Base-by-base conservation (phyloP, 1,284 basidiomycete genomes). In the Malassezia furfur region DNA sequence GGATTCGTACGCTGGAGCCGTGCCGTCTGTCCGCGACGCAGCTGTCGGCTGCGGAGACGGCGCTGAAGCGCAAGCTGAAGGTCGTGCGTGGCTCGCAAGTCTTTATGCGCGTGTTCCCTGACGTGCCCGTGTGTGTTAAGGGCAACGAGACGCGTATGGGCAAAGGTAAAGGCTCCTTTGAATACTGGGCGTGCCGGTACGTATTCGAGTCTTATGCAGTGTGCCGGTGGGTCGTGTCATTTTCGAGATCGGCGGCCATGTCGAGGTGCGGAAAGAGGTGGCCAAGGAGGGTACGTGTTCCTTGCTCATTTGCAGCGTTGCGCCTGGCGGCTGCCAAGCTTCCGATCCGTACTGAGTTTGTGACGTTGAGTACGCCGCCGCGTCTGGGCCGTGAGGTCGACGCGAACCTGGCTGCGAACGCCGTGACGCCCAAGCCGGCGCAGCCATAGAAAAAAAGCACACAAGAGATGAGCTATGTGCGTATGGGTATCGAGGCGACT, bases 101-200 rank as follows among this genome's bases (percentile, higher is more conserved):
- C 32, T 91, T 83, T 76, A 74, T 96, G 76, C 81, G 91, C 25
- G 85, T 96, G 25, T 98, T 96, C 78, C 93, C 93, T 3, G 90
- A 96, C 78, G 84, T 96, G 54, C 91, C 93, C 2, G 90, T 98
- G 55, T 96, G 91, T 78, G 85, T 96, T 55, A 96, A 98, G 83
- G 93, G 93, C 52, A 96, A 96, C 71, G 93, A 98, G 77, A 94
- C 91, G 7, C 87, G 94, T 82, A 98, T 98, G 94, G 93, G 93
- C 44, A 96, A 96, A 78, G 94, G 94, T 57, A 98, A 98, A 77
- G 94, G 94, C 45, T 83, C 86, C 0, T 98, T 96, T 69, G 93
- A 96, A 75, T 96, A 83, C 76, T 96, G 93, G 94, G 89, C 91
- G 34, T 90, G 88, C 59, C 83, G 88, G 88, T 89, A 70, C 59